Evolutionary conservation across 1,284 basidiomycete species (phyloP), one percentile per base, ranked within the genome.

Genomic region (Leccinum solheimii): DNA sequence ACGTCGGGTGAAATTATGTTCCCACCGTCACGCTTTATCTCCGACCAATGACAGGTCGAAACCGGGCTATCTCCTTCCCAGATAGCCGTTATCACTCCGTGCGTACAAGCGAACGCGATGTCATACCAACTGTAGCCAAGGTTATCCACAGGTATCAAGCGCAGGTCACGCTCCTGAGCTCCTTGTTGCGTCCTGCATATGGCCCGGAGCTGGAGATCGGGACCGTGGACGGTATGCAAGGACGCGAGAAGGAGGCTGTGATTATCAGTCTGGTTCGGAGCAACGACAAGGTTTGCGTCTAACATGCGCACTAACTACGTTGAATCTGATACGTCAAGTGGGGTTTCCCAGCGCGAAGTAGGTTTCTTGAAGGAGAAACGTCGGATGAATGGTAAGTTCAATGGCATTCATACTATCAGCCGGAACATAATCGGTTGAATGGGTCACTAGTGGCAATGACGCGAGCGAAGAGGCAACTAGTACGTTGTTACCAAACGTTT

Each of bases 221-320:
- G 1, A 94, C 90, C 1, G 93, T 97, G 1, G 94, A 97, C 70
- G 94, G 94, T 0, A 91, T 97, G 86, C 95, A 97, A 78, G 95
- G 95, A 0, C 85, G 95, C 57, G 94, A 97, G 76, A 92, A 92
- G 67, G 91, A 97, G 59, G 94, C 93, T 0, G 86, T 97, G 50
- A 86, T 97, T 26, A 90, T 98, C 59, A 92, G 86, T 65, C 83
- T 98, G 5, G 95, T 97, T 1, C 81, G 95, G 50, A 95, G 92
- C 67, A 98, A 97, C 69, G 85, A 90, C 58, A 86, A 83, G 74
- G 90, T 88, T 38, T 32, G 70, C 5, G 1, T 13, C 16, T 11
- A 13, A 43, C 56, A 11, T 16, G 23, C 34, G 5, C 14, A 32
- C 32, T 66, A 88, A 80, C 80, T 3, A 16, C 36, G 9, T 27